These are phyloP conservation scores for Kwoniella dendrophila DNA, from an alignment of 768 basidiomycete genomes.

Conservation along the genomic window DNA sequence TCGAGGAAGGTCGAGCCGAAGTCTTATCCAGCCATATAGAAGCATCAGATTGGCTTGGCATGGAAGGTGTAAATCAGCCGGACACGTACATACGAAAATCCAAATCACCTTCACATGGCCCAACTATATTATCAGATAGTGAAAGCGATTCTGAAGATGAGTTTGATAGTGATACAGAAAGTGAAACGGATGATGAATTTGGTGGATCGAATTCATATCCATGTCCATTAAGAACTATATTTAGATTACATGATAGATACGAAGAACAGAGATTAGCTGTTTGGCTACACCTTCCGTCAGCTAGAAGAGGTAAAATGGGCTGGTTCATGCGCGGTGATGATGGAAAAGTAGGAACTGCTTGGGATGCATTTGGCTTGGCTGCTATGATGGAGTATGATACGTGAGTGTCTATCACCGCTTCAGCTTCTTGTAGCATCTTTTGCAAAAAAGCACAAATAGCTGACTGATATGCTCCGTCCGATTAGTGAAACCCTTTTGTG, in stretches of 20 bases:
- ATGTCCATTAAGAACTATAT: conserved; percentile 37
- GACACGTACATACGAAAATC: not conserved
- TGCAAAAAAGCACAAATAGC: not conserved
- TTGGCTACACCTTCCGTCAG: conserved; percentile 33
- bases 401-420: conserved; percentile 27
- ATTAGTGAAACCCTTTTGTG: conserved; percentile 14
- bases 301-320: conserved; percentile 32
- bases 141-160: conserved; percentile 6
- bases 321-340: conserved; percentile 39
- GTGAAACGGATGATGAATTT: conserved; percentile 13
- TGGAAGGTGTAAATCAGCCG: not conserved
- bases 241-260: conserved; percentile 45
- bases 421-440: not conserved
- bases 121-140: not conserved
- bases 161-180: not conserved
- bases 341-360: conserved; percentile 31
- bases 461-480: conserved; percentile 1
- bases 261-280: conserved; percentile 47
- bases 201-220: conserved; percentile 15
- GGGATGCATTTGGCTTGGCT: conserved; percentile 41
- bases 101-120: not conserved
- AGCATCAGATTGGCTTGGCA: conserved; percentile 25
- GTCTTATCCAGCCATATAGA: conserved; percentile 16
- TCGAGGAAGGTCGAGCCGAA: conserved; percentile 12
- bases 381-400: conserved; percentile 34